Conservation (phyloP, 768 basidiomycete species). For the Sporobolomyces roseus region DNA sequence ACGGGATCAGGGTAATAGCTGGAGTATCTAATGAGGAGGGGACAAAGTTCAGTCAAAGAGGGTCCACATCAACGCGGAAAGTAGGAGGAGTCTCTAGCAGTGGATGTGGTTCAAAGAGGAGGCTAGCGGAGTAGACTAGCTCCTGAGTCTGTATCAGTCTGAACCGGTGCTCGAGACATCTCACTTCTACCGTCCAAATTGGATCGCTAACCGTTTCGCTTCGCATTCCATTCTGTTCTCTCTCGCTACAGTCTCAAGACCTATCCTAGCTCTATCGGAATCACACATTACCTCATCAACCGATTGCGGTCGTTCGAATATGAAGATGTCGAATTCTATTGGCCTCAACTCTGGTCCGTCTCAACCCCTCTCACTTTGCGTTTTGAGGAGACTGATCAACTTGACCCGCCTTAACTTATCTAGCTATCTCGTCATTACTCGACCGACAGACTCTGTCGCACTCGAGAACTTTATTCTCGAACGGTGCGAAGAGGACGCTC, state of each 20-base stretch:
- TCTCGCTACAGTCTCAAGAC: constrained; percentile 49
- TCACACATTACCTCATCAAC: constrained; percentile 53
- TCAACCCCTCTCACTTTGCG: no score
- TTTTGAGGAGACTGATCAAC: no score
- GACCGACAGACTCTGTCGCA: constrained; percentile 84
- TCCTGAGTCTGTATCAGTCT: no score
- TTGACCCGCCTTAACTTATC: no score
- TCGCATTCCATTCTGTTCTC: neutral
- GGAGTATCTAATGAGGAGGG: no score
- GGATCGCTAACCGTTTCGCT: no score
- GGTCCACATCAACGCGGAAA: neutral
- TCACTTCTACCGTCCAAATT: no score
- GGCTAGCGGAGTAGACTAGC: no score
- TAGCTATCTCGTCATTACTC: constrained; percentile 90
- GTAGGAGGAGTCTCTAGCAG: neutral
- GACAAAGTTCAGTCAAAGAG: neutral
- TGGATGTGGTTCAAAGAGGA: neutral
- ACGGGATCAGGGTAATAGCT: no score
- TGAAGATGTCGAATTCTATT: constrained; percentile 55
- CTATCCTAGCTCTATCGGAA: constrained; percentile 52
- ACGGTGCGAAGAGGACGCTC: constrained; percentile 81
- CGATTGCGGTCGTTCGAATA: constrained; percentile 51
- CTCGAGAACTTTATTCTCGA: constrained; percentile 91
- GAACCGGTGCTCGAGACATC: no score
- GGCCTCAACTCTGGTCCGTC: constrained; percentile 53